Conservation (phyloP, 2,329 filamentous ascomycete genomes). For the Alternaria arborescens region DNA sequence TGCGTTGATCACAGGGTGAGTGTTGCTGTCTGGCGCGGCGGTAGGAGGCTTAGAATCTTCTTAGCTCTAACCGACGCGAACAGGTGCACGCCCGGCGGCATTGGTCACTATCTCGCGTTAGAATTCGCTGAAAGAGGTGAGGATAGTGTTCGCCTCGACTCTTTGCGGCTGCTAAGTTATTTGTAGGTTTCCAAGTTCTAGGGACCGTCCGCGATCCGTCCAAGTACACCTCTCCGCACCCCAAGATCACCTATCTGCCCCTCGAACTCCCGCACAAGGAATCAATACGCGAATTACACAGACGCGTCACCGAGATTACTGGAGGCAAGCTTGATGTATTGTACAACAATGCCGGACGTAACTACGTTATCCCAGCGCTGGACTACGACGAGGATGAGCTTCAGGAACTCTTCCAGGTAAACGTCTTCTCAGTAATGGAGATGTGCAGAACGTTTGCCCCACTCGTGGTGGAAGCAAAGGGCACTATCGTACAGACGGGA, state of each 20-base stretch:
- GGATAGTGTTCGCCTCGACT: not conserved
- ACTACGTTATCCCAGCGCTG: conserved; percentile 66
- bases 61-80: conserved; percentile 20
- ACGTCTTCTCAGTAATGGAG: conserved; percentile 66
- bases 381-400: conserved; percentile 57
- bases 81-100: conserved; percentile 63
- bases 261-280: conserved; percentile 62
- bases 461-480: conserved; percentile 58
- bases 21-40: not conserved
- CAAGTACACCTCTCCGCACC: conserved; percentile 58
- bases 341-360: conserved; percentile 66
- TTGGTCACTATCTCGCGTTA: conserved; percentile 66
- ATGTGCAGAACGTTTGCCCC: conserved; percentile 67
- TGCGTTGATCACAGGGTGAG: conserved; percentile 52
- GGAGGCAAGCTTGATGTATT: conserved; percentile 63
- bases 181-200: conserved; percentile 62
- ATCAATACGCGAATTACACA: conserved; percentile 59
- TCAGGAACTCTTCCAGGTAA: conserved; percentile 50
- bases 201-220: conserved; percentile 64
- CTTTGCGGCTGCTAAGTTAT: not conserved
- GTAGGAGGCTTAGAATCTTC: not conserved
- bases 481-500: conserved; percentile 58
- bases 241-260: conserved; percentile 63
- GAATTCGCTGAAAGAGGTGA: conserved; percentile 62
- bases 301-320: conserved; percentile 58